Evolutionary conservation across 345 rosid genomes (phyloP).

Genomic region (Cardamine occulta): DNA sequence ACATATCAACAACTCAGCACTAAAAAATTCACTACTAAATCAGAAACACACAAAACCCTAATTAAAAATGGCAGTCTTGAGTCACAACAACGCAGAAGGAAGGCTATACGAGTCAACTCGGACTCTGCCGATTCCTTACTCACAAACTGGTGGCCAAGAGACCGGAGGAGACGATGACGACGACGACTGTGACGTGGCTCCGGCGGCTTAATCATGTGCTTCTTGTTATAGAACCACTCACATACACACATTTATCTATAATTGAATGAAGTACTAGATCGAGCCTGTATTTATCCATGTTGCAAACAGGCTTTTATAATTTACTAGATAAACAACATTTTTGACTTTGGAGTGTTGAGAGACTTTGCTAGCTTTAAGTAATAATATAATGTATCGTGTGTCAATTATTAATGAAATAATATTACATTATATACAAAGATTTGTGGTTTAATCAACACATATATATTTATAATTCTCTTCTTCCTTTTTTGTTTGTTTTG

Average conservation of each 20-base stretch:
- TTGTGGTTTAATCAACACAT: not conserved
- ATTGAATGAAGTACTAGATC: constrained; percentile 8
- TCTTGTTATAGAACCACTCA: constrained; percentile 20
- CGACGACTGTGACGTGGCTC: constrained; percentile 45
- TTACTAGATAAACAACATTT: constrained; percentile 27
- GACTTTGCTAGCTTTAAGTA: constrained; percentile 36
- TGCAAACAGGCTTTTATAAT: constrained; percentile 20
- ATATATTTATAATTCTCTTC: not conserved
- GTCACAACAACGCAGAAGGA: constrained; percentile 36
- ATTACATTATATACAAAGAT: not conserved
- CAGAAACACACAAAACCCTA: constrained; percentile 39
- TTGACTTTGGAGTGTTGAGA: constrained; percentile 39
- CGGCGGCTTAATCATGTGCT: constrained; percentile 42
- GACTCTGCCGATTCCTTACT: constrained; percentile 22
- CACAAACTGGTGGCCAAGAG: constrained; percentile 30
- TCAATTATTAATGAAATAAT: constrained; percentile 22
- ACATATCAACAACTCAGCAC: constrained; percentile 26
- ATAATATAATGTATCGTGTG: constrained; percentile 19
- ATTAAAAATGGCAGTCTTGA: constrained; percentile 39
- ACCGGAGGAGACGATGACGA: constrained; percentile 47
- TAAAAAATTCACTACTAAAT: not conserved
- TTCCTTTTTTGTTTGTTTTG: not conserved
- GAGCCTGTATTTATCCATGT: constrained; percentile 26
- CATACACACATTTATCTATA: not conserved
- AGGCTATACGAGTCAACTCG: constrained; percentile 34